Percentiles rank a stretch among this genome's conserved stretches.
Conservation (phyloP, 129 eudicot species). For the Solidago caesia region DNA sequence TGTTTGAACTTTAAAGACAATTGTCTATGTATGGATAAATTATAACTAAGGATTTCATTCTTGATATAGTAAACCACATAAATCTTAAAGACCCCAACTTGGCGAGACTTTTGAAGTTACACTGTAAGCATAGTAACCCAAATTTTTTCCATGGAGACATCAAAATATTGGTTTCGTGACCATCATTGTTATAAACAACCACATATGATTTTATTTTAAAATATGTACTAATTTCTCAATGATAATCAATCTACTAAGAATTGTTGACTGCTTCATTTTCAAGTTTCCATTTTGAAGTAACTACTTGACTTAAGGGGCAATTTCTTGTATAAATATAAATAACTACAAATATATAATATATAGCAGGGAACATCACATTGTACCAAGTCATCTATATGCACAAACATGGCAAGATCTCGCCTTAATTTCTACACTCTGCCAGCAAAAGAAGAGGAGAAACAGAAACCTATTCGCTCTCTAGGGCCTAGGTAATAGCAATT, state of each 20-base stretch:
- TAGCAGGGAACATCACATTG: too few relatives aligned
- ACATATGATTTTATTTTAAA: background rate
- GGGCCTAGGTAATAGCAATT: background rate
- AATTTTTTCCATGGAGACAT: background rate
- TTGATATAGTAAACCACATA: too few relatives aligned
- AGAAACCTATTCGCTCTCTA: conserved; percentile 11
- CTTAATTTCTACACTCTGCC: background rate
- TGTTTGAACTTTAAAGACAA: too few relatives aligned
- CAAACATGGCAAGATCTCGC: background rate
- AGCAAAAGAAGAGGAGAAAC: background rate
- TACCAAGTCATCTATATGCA: background rate
- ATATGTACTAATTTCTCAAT: background rate
- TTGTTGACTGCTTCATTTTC: background rate
- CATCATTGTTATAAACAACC: background rate
- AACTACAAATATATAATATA: too few relatives aligned
- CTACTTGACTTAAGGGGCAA: background rate
- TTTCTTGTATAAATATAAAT: background rate
- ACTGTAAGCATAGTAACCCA: background rate
- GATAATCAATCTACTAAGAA: background rate
- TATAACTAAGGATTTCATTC: too few relatives aligned
- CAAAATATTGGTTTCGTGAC: background rate
- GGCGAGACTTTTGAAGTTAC: background rate
- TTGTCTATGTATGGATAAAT: background rate
- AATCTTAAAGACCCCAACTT: background rate
- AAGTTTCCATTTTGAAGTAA: background rate